Evolutionary conservation across 345 rosid genomes (phyloP), one percentile per base, ranked within the genome.

Genomic region (Salix arbutifolia): DNA sequence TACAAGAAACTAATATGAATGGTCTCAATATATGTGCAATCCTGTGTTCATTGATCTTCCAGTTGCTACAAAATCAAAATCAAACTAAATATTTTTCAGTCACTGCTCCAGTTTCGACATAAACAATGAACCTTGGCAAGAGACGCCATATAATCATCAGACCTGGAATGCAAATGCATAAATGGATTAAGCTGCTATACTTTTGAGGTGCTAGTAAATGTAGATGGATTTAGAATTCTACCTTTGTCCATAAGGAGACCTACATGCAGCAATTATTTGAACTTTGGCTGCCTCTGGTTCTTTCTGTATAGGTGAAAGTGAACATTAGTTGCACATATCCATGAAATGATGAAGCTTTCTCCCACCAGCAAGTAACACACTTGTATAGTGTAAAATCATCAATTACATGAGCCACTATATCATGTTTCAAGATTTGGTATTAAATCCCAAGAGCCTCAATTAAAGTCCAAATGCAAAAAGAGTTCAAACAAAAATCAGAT

Each of bases 81-180:
- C 56, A 50, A 50, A 50, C 56, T 16, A 53, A 67, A 64, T 0
- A 4, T 61, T 38, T 18, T 79, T 84, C 75, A 84, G 53, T 72
- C 30, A 3, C 70, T 74, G 74, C 30, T 88, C 98, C 98, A 92
- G 46, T 85, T 83, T 72, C 97, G 86, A 80, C 92, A 88, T 42
- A 82, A 84, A 77, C 91, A 83, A 78, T 92, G 98, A 38, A 91
- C 95, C 77, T 91, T 94, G 72, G 97, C 97, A 73, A 92, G 91
- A 8, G 97, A 79, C 76, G 91, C 94, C 97, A 92, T 94, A 67
- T 92, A 94, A 80, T 94, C 97, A 76, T 89, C 89, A 16, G 97
- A 90, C 89, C 98, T 94, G 94, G 66, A 85, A 86, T 10, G 46
- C 72, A 38, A 26, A 61, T 0, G 33, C 53, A 56, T 26, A 18